phyloP scores from a whole-genome alignment of 73 alveolate species.

The Paramecium pentaurelia region DNA sequence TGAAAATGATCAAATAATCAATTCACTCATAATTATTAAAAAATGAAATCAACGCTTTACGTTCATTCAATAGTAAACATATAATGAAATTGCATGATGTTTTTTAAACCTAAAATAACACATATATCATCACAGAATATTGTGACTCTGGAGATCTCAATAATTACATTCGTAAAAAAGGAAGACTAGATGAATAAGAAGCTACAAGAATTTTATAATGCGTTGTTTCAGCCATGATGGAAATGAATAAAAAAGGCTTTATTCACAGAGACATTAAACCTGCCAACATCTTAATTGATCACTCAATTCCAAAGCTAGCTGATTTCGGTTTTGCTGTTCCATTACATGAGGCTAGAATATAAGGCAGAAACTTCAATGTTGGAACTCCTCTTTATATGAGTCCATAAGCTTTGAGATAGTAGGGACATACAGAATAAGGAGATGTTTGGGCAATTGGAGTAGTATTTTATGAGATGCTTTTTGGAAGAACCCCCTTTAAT shows the following conservation, averaged over 20 bases:
- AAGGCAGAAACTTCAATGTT: constrained; percentile 65
- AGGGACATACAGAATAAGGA: constrained; percentile 78
- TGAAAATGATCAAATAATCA: constrained; percentile 54
- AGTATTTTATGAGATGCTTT: constrained; percentile 82
- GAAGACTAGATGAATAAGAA: constrained; percentile 42
- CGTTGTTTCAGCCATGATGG: constrained; percentile 3
- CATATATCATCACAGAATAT: constrained; percentile 59
- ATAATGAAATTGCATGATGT: constrained; percentile 47
- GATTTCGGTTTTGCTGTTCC: constrained; percentile 62
- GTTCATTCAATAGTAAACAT: background rate
- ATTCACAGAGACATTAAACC: constrained; percentile 58
- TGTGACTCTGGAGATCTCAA: constrained; percentile 62
- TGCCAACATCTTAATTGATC: constrained; percentile 42
- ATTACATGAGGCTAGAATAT: constrained; percentile 9
- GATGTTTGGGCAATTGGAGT: constrained; percentile 90
- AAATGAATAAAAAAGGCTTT: constrained; percentile 39
- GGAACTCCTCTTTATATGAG: constrained; percentile 87
- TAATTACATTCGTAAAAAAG: constrained; percentile 29
- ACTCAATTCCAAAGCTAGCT: constrained; percentile 51
- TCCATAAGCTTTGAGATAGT: constrained; percentile 78
- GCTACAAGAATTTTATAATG: constrained; percentile 33
- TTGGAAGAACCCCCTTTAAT: constrained; percentile 77
- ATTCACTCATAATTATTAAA: constrained; percentile 44
- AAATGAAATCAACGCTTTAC: constrained; percentile 53
- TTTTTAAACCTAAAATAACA: constrained; percentile 47